These are phyloP conservation scores for Pseudopediastrum boryanum DNA, from an alignment of 139 green algal species.

Conservation along the genomic window DNA sequence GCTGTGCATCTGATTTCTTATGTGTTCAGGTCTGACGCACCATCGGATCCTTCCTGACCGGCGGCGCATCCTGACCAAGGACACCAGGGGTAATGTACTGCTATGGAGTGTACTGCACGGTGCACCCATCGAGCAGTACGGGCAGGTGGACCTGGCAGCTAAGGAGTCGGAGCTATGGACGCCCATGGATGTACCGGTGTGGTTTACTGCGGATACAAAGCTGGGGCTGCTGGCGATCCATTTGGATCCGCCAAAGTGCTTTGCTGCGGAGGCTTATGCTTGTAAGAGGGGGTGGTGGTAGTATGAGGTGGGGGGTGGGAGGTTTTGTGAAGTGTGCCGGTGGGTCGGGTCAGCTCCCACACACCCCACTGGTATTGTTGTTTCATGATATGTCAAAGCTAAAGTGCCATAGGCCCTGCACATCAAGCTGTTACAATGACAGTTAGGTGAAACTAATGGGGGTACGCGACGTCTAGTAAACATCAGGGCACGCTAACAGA, in stretches of 20 bases:
- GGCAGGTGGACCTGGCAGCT: slow-evolving; percentile 53
- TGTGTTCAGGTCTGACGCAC: slow-evolving; percentile 7
- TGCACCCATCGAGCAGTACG: slow-evolving; percentile 30
- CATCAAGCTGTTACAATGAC: too few species aligned
- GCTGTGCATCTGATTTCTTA: too few species aligned
- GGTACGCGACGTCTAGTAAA: too few species aligned
- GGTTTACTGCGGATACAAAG: slow-evolving; percentile 81
- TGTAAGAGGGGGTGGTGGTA: neutral
- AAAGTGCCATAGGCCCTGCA: too few species aligned
- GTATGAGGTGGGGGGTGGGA: too few species aligned
- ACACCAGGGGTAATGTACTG: slow-evolving; percentile 59
- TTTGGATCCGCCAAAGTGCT: slow-evolving; percentile 79
- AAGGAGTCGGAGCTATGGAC: slow-evolving; percentile 71
- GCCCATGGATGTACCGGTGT: slow-evolving; percentile 61
- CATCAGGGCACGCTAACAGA: too few species aligned
- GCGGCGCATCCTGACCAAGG: slow-evolving; percentile 76
- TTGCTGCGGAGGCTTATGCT: slow-evolving; percentile 83
- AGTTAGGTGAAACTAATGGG: too few species aligned
- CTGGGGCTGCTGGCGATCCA: slow-evolving; percentile 73
- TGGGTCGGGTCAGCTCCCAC: too few species aligned
- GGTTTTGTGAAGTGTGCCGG: too few species aligned
- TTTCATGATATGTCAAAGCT: too few species aligned
- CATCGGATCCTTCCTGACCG: slow-evolving; percentile 35
- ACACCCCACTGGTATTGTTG: too few species aligned
- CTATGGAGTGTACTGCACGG: slow-evolving; percentile 80